Evolutionary conservation across 2,329 filamentous ascomycete species (phyloP), one percentile per base, ranked within the genome.

Genomic region (Elsinoe australis): DNA sequence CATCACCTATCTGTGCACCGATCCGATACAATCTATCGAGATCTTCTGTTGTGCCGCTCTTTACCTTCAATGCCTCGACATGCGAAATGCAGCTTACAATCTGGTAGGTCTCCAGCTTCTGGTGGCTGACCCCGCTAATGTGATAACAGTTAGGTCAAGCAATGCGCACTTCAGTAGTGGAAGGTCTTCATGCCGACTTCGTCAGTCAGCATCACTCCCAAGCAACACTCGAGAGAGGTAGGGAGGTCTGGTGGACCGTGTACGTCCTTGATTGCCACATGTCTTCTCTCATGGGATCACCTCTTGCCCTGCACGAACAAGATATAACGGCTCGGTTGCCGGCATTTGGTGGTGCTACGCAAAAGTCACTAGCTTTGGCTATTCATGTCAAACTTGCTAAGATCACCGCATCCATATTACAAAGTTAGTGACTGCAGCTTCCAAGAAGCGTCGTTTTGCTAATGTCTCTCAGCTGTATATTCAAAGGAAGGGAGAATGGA

Each of bases 151-250:
- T 75, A 44, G 71, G 74, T 4, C 69, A 75, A 58, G 74, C 74
- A 0, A 64, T 76, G 58, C 65, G 74, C 0, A 67, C 73, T 24
- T 71, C 73, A 0, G 55, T 75, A 8, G 65, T 63, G 0, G 63
- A 74, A 44, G 74, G 74, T 1, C 71, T 76, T 67, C 73, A 77
- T 49, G 74, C 71, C 0, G 65, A 74, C 21, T 73, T 76, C 71
- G 68, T 67, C 0, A 60, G 62, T 0, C 59, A 65, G 1, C 61
- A 70, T 17, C 52, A 75, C 0, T 67, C 68, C 0, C 64, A 68
- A 1, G 51, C 55, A 0, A 54, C 65, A 1, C 67, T 73, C 0
- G 66, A 76, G 51, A 59, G 74, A 44, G 71, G 68, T 45, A 69
- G 72, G 1, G 68, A 67, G 26, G 64, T 73, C 7, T 78, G 73